Percentiles rank a stretch among this genome's conserved stretches.
phyloP scores from a whole-genome alignment of 2,329 filamentous ascomycete species.

The Hypoxylon sp. region DNA sequence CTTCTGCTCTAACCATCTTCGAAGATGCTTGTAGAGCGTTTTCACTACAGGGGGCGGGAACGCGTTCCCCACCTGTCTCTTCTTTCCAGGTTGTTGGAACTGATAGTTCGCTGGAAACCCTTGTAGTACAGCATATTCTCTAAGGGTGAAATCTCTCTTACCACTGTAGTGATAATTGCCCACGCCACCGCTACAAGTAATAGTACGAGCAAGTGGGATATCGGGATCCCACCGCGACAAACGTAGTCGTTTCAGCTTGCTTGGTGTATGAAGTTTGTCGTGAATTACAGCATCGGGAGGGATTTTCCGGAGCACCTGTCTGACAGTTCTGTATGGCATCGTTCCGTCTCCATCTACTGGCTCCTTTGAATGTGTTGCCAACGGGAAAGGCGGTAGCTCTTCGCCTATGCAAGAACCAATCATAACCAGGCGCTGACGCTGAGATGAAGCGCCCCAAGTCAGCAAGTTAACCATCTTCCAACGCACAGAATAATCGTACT shows the following conservation, averaged over 20 bases:
- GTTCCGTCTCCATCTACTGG: conserved; percentile 49
- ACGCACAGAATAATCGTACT: conserved; percentile 76
- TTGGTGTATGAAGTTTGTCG: conserved; percentile 60
- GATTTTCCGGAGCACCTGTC: conserved; percentile 59
- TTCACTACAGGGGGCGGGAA: conserved; percentile 75
- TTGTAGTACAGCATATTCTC: conserved; percentile 78
- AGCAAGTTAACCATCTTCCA: conserved; percentile 73
- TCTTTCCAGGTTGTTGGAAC: conserved; percentile 66
- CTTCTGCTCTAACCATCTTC: conserved; percentile 61
- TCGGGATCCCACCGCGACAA: conserved; percentile 63
- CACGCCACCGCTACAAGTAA: conserved; percentile 74
- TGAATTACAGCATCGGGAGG: conserved; percentile 30
- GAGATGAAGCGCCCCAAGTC: conserved; percentile 66
- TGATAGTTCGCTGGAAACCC: conserved; percentile 75
- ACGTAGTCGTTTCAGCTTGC: conserved; percentile 48
- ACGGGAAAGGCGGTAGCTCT: conserved; percentile 74
- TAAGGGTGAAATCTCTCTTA: conserved; percentile 71
- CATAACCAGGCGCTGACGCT: conserved; percentile 67
- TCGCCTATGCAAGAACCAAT: conserved; percentile 78
- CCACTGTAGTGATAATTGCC: conserved; percentile 77
- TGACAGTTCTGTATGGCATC: conserved; percentile 62
- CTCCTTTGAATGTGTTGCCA: conserved; percentile 68
- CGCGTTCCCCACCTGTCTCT: conserved; percentile 83
- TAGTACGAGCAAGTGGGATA: conserved; percentile 66
- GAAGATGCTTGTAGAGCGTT: conserved; percentile 65